A percentile compares a stretch with the other conserved stretches of the same genome.
phyloP scores from a whole-genome alignment of 208 protist genomes.

The Wallacemonas sp. region DNA sequence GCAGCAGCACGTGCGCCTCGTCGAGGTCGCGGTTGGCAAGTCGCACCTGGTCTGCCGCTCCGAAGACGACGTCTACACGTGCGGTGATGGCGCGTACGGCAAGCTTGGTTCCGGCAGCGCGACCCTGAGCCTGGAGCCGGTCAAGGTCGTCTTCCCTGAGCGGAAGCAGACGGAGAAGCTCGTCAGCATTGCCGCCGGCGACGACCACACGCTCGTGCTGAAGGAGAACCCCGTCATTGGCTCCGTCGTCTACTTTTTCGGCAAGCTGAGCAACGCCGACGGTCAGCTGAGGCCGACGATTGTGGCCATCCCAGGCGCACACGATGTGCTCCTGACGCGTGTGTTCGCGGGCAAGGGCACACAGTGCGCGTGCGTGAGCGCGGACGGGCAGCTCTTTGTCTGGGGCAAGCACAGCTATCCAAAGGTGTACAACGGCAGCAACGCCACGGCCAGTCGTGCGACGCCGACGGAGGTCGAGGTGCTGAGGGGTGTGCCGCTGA shows the following conservation, averaged over 20 bases:
- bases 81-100: constrained; percentile 65
- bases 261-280: constrained; percentile 57
- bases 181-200: constrained; percentile 61
- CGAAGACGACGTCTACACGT: constrained; percentile 72
- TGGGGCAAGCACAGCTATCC: constrained; percentile 72
- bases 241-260: constrained; percentile 81
- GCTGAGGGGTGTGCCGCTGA: constrained; percentile 35
- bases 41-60: constrained; percentile 63
- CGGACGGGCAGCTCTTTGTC: constrained; percentile 57
- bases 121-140: constrained; percentile 46
- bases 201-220: constrained; percentile 79
- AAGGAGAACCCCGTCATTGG: constrained; percentile 57
- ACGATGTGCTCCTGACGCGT: constrained; percentile 21
- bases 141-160: constrained; percentile 59
- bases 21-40: constrained; percentile 66
- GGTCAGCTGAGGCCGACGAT: constrained; percentile 56
- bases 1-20: constrained; percentile 58
- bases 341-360: constrained; percentile 62
- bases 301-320: constrained; percentile 30
- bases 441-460: constrained; percentile 24
- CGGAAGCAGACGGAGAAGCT: constrained; percentile 56
- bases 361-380: constrained; percentile 32
- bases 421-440: constrained; percentile 58
- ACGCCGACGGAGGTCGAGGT: constrained; percentile 31
- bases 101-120: constrained; percentile 67